A percentile compares a stretch with the other conserved stretches of the same genome.
phyloP scores from a whole-genome alignment of 176 grass and related monocot species.

The Aegilops umbellulata region DNA sequence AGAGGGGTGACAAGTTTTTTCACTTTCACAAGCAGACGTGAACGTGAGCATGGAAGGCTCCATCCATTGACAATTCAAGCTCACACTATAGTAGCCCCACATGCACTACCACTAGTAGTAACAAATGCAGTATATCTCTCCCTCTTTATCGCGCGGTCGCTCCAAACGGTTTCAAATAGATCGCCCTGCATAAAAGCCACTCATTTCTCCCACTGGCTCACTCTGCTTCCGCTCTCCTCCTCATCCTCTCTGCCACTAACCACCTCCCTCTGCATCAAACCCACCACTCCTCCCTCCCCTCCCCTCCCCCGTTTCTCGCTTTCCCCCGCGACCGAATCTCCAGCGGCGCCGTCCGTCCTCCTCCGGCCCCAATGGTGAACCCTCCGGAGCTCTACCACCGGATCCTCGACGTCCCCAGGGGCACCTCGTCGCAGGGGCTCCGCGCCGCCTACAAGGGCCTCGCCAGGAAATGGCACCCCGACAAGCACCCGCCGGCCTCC shows the following conservation, averaged over 20 bases:
- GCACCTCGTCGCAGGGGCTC: slow-evolving; percentile 75
- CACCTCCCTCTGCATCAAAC: slow-evolving; percentile 5
- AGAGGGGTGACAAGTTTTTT: too few relatives aligned
- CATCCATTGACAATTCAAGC: slow-evolving; percentile 12
- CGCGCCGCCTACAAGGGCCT: slow-evolving; percentile 74
- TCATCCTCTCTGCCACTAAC: neutral
- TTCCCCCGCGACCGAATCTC: neutral
- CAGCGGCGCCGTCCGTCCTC: neutral
- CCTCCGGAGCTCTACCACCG: slow-evolving; percentile 70
- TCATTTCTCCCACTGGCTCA: slow-evolving; percentile 13
- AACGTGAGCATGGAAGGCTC: neutral
- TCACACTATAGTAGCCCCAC: neutral
- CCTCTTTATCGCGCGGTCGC: too few relatives aligned
- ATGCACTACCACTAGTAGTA: neutral
- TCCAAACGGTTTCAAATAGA: neutral
- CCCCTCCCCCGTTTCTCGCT: neutral
- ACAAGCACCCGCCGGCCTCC: slow-evolving; percentile 94
- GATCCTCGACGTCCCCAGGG: slow-evolving; percentile 65
- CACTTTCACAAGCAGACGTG: neutral
- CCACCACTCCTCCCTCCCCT: neutral
- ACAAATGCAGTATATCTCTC: neutral
- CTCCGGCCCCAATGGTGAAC: slow-evolving; percentile 57
- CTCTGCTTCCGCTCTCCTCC: neutral
- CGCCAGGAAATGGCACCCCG: slow-evolving; percentile 96
- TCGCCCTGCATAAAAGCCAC: slow-evolving; percentile 49